Base-by-base conservation (phyloP, 345 rosid species). In the Brassica napus region DNA sequence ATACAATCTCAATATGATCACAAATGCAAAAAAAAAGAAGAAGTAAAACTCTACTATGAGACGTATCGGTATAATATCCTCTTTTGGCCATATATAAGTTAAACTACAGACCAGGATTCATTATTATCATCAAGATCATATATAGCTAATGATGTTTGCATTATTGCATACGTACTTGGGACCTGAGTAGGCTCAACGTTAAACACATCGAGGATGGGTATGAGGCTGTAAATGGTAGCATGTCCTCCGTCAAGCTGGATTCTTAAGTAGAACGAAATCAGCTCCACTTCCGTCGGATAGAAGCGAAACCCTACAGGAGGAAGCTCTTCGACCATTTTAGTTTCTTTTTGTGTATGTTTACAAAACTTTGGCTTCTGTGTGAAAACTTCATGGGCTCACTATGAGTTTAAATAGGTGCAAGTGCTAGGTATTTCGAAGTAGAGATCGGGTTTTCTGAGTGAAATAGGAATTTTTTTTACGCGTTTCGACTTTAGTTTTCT, bases 261-360 rank as follows among this genome's bases (percentile, higher is more conserved):
- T 82, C 81, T 80, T 30, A 88, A 69, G 75, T 87, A 88, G 55
- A 85, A 88, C 3, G 85, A 65, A 16, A 89, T 76, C 52, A 88
- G 34, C 76, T 88, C 94, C 21, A 68, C 86, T 74, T 90, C 90
- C 0, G 90, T 90, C 0, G 94, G 94, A 77, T 82, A 90, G 65
- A 90, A 90, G 2, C 90, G 82, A 80, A 80, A 87, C 15, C 92
- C 87, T 8, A 88, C 89, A 6, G 87, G 83, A 6, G 87, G 83
- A 77, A 82, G 37, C 76, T 82, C 83, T 65, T 80, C 81, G 42
- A 60, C 82, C 84, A 75, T 76, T 71, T 21, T 73, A 5, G 49
- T 74, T 77, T 68, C 24, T 28, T 63, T 72, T 28, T 11, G 74
- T 28, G 32, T 21, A 42, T 42, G 49, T 35, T 42, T 49, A 12